phyloP scores from a whole-genome alignment of 1,284 basidiomycete genomes.

The Puccinia triticina region DNA sequence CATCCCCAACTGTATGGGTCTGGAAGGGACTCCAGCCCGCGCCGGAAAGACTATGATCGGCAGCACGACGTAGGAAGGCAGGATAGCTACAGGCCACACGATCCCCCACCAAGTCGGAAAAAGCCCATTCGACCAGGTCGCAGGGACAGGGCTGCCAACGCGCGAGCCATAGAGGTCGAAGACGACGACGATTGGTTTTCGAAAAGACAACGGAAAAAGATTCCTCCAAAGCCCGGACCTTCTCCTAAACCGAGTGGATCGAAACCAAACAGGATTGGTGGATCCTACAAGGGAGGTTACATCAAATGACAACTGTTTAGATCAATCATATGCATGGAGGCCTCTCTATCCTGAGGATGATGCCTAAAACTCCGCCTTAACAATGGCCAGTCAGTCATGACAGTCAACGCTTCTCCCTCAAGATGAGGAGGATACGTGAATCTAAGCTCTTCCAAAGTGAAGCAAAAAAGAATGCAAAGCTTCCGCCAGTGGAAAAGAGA shows the following conservation, averaged over 20 bases:
- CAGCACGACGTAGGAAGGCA: background rate
- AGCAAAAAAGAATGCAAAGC: too few relatives aligned
- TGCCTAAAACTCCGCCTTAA: background rate
- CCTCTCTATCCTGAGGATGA: background rate
- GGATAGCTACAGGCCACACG: background rate
- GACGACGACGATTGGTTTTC: conserved; percentile 48
- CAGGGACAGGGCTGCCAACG: background rate
- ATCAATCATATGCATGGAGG: background rate
- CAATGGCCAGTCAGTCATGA: background rate
- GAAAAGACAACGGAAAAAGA: conserved; percentile 14
- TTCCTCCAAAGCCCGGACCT: background rate
- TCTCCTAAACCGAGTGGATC: background rate
- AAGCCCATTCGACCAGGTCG: background rate
- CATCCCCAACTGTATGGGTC: background rate
- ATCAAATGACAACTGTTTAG: conserved; percentile 20
- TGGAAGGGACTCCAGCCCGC: conserved; percentile 4
- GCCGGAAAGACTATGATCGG: conserved; percentile 9
- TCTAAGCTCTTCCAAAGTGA: too few relatives aligned
- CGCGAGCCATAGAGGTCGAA: background rate
- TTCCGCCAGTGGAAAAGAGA: too few relatives aligned
- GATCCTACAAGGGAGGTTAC: conserved; percentile 46
- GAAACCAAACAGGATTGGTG: conserved; percentile 32
- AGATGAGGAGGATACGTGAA: too few relatives aligned
- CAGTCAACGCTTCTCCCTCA: background rate
- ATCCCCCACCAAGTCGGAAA: background rate